Base-by-base conservation (phyloP, 1,284 basidiomycete species). In the Gymnopus androsaceus region DNA sequence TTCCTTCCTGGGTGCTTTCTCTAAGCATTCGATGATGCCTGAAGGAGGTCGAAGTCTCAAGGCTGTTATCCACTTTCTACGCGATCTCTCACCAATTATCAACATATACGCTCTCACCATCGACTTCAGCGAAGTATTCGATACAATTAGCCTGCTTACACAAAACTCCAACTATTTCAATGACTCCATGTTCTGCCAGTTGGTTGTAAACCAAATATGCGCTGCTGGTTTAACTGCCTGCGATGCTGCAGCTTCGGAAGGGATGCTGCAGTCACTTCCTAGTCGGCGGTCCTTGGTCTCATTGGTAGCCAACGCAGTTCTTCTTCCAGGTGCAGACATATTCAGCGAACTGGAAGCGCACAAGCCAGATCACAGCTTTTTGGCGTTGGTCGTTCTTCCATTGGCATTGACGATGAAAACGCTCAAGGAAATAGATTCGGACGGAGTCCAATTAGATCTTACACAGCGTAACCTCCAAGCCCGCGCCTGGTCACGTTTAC, bases 121-220 rank as follows among this genome's bases (percentile, higher is more conserved):
- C 31, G 84, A 91, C 68, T 84, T 91, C 65, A 81, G 84, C 3
- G 79, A 79, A 3, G 69, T 89, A 4, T 81, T 88, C 54, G 77
- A 84, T 23, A 75, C 78, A 3, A 70, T 92, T 11, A 64, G 76
- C 7, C 66, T 69, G 6, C 70, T 90, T n/a, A 72, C 77, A 40
- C 66, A 69, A 30, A 75, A 80, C 34, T 72, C 78, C 0, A 62
- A 67, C 1, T 85, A 84, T 65, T 72, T 79, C 9, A 79, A 79
- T 31, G 82, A 89, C 51, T 63, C 69, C 0, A 62, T 67, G 0
- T 87, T 88, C 58, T 74, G 80, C 0, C 68, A 72, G 1, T 69
- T 84, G n/a, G 76, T 91, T 11, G 76, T 87, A 12, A 69, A 72
- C 1, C 77, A 84, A 44, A 82, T 88, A 54, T 86, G 87, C 59